These are phyloP conservation scores for Kregervanrija fluxuum DNA, from an alignment of 805 yeast species.

Conservation along the genomic window DNA sequence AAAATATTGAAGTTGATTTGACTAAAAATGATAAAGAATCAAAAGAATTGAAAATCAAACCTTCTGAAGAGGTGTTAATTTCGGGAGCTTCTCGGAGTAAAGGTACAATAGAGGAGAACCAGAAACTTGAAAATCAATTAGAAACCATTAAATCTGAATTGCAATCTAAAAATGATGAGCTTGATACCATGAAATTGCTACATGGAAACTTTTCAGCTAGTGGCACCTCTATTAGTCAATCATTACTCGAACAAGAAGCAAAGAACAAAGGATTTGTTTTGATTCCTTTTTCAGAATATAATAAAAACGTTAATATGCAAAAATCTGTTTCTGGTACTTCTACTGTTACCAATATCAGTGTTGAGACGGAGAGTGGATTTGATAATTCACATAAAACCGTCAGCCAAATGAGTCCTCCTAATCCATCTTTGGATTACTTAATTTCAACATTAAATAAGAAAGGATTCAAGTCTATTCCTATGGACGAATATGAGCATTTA, in stretches of 20 bases:
- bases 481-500: conserved; percentile 17
- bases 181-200: too few species aligned
- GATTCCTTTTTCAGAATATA: neutral
- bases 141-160: neutral
- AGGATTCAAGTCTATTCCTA: conserved; percentile 22
- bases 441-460: conserved; percentile 12
- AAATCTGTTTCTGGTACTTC: conserved; percentile 1
- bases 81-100: too few species aligned
- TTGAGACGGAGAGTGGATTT: too few species aligned
- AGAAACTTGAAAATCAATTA: neutral
- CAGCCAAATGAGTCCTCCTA: neutral
- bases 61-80: too few species aligned
- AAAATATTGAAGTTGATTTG: conserved; percentile 1
- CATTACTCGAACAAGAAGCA: neutral
- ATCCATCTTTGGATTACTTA: conserved; percentile 24
- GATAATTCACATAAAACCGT: too few species aligned
- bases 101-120: too few species aligned
- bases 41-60: neutral
- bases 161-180: too few species aligned
- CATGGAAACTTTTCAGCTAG: too few species aligned
- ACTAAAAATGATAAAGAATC: neutral
- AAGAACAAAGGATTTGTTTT: neutral
- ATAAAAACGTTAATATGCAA: neutral
- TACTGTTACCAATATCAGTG: too few species aligned
- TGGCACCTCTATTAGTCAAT: too few species aligned